Base-by-base conservation (phyloP, 768 basidiomycete genomes). In the Amyloporia xantha region DNA sequence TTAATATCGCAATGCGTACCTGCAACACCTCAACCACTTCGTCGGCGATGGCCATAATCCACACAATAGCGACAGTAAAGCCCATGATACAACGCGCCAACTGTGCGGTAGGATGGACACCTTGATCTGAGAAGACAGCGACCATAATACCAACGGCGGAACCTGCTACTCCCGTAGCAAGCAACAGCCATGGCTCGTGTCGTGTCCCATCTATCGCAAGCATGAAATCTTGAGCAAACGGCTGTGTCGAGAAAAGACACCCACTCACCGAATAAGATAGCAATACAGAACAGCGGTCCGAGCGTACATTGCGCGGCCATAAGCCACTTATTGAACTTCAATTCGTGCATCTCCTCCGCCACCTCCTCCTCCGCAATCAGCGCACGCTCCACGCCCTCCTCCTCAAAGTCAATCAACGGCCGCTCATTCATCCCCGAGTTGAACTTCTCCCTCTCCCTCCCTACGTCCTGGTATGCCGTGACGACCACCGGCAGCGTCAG, bases 11-110 rank as follows among this genome's bases (percentile, higher is more conserved):
- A 4, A 28, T 6, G 56, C 76, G 49, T 39, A 94, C 94, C 71
- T 86, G 83, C 9, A 98, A 75, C 10, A 97, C 84, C 41, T 86
- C 78, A 25, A 98, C 92, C 2, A 95, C 92, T 63, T 97, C 94
- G 62, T 96, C 93, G 1, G 94, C 93, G 41, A 98, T 93, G 5
- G 88, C 92, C 82, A 97, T 94, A 58, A 99, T 97, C 95, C 96
- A 99, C 6, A 97, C 83, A 52, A 97, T 79, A 2, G 92, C 76
- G 23, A 95, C 85, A 19, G 84, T 63, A 68, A 99, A 99, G 0
- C 96, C 95, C 75, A 94, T 84, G 20, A 82, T 85, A 60, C 91
- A 95, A 9, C 93, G 77, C 9, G 77, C 73, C 67, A 92, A 74
- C 49, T 80, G 75, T 40, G 78, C 74, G 12, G 76, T 60, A 4